These are phyloP conservation scores for Colletotrichum sp. DNA, from an alignment of 2,329 filamentous ascomycete genomes.

Conservation along the genomic window DNA sequence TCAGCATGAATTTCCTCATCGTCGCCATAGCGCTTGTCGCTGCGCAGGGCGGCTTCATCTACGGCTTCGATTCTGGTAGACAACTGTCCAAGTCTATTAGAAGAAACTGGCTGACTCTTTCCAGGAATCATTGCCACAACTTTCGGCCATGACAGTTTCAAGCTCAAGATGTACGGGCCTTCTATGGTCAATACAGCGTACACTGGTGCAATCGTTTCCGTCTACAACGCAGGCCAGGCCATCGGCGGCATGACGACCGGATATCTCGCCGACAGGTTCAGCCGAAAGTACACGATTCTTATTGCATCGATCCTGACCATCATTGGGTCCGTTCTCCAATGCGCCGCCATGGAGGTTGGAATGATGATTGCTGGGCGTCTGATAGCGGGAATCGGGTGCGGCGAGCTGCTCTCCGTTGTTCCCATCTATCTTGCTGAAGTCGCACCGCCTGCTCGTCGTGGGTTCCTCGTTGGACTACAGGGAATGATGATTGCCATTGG, in stretches of 20 bases:
- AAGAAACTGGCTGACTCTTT: neutral
- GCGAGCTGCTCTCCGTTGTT: conserved; percentile 24
- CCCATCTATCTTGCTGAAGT: conserved; percentile 32
- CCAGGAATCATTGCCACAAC: conserved; percentile 36
- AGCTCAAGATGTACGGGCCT: conserved; percentile 33
- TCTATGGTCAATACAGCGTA: conserved; percentile 27
- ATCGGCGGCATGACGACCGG: conserved; percentile 33
- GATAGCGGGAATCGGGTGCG: conserved; percentile 24
- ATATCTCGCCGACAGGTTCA: conserved; percentile 35
- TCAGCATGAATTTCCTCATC: conserved; percentile 19
- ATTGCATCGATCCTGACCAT: conserved; percentile 28
- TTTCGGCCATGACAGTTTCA: conserved; percentile 34
- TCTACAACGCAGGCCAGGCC: conserved; percentile 36
- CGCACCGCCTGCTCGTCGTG: conserved; percentile 25
- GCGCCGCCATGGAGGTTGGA: conserved; percentile 26
- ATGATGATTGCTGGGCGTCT: conserved; percentile 32
- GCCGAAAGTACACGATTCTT: conserved; percentile 37
- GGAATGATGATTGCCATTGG: conserved; percentile 29
- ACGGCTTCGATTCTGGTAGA: conserved; percentile 13
- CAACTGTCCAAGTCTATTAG: neutral
- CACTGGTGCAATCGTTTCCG: conserved; percentile 33
- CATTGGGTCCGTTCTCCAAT: conserved; percentile 25
- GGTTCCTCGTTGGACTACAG: conserved; percentile 27
- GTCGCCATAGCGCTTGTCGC: conserved; percentile 24
- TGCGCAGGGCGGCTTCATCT: conserved; percentile 27